Base-by-base conservation (phyloP, 73 alveolate genomes). In the Halteria grandinella region DNA sequence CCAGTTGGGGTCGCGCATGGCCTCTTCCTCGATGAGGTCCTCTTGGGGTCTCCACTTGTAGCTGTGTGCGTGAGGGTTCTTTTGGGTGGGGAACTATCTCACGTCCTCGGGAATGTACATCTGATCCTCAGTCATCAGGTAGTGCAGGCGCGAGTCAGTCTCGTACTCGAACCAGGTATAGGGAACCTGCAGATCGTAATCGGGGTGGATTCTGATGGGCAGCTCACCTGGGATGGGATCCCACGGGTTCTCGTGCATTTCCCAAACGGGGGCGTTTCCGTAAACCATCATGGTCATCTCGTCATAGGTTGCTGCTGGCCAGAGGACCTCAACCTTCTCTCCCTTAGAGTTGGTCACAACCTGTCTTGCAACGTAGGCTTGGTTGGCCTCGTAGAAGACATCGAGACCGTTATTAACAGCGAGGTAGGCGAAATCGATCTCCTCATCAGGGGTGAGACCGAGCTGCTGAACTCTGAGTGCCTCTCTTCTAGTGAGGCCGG, bases 91-190 rank as follows among this genome's bases (percentile, higher is more conserved):
- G 89, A 49, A 93, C 18, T 90, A 90, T 87, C 96, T 93, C 77
- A 32, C 94, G 66, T 75, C 90, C 72, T 90, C 98, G 23, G 98
- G 98, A 21, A 87, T 47, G 55, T 93, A 90, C 66, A 85, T 55
- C 78, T 93, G 87, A 87, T 93, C 98, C 57, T 86, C 92, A 45
- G 91, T 89, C 87, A 87, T 63, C 51, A 27, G 54, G 33, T 47
- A 44, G 18, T 69, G 89, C 40, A 72, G 33, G 44, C 85, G 57
- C 57, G 43, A 51, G 41, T 84, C 89, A 49, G 52, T 44, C 70
- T 93, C 98, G 54, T 93, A 93, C 71, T 93, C 98, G 76, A 93
- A 93, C 97, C 97, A 93, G 5, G 98, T 69, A 82, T 85, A 89
- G 18, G 98, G 98, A 17, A 93, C 95, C 43, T 95, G 95, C 82